Conservation (phyloP, 1,284 basidiomycete genomes). For the Cerrena zonata region DNA sequence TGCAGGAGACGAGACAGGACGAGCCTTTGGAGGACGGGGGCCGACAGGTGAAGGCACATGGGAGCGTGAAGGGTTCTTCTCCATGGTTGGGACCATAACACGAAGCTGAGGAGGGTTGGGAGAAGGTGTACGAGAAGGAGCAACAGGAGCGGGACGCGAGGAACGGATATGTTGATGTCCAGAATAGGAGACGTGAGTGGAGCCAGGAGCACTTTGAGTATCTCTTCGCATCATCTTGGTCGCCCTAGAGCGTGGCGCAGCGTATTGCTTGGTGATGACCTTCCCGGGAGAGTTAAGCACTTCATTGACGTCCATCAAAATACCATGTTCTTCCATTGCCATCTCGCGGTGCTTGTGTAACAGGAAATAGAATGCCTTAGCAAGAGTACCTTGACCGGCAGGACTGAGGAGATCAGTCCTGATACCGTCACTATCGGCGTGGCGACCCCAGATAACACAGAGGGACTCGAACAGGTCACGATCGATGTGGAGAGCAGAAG, state of each 20-base stretch:
- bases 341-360: constrained; percentile 76
- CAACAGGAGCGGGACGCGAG: constrained; percentile 17
- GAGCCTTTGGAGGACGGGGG: constrained; percentile 34
- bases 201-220: not conserved
- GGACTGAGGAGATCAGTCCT: constrained; percentile 60
- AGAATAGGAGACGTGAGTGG: constrained; percentile 7
- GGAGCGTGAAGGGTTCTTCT: constrained; percentile 29
- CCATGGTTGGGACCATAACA: constrained; percentile 15
- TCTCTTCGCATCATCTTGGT: constrained; percentile 1
- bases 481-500: constrained; percentile 73
- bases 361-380: constrained; percentile 91
- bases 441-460: constrained; percentile 81
- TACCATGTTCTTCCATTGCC: constrained; percentile 59
- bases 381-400: constrained; percentile 65
- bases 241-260: constrained; percentile 29
- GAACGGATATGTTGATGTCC: constrained; percentile 19
- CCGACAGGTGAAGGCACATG: constrained; percentile 47
- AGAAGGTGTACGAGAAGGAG: constrained; percentile 30
- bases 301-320: constrained; percentile 38
- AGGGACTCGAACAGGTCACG: constrained; percentile 83
- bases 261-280: constrained; percentile 41
- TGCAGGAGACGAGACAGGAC: constrained; percentile 28
- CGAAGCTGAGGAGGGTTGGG: constrained; percentile 22
- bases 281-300: constrained; percentile 30
- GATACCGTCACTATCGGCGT: constrained; percentile 54